Percentiles rank a stretch among this genome's conserved stretches.
Conservation (phyloP, 345 rosid genomes). For the Crucihimalaya himalaica region DNA sequence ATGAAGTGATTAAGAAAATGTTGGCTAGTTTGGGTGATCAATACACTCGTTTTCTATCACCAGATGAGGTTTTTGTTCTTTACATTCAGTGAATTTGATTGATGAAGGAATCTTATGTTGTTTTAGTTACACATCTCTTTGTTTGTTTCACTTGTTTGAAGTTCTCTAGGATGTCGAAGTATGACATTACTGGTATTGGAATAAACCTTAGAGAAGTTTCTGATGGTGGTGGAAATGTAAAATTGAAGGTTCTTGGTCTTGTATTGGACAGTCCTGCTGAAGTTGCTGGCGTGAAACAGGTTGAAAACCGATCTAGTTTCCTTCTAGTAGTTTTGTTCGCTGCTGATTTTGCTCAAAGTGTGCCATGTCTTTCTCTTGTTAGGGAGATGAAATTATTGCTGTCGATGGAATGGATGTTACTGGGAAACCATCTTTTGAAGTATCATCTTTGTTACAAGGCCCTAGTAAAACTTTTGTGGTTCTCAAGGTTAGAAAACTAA, state of each 20-base stretch:
- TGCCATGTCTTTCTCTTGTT: slow-evolving; percentile 15
- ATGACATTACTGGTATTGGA: slow-evolving; percentile 91
- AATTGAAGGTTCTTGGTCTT: slow-evolving; percentile 78
- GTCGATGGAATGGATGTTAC: slow-evolving; percentile 77
- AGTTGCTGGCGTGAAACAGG: slow-evolving; percentile 87
- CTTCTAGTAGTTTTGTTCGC: neutral
- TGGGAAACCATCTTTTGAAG: slow-evolving; percentile 95
- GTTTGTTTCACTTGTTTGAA: slow-evolving; percentile 46
- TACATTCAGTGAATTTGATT: neutral
- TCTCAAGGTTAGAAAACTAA: slow-evolving; percentile 57
- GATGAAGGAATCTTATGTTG: slow-evolving; percentile 2
- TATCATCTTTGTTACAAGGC: slow-evolving; percentile 89
- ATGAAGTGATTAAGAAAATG: slow-evolving; percentile 77
- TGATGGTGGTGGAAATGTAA: slow-evolving; percentile 62
- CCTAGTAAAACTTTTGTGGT: slow-evolving; percentile 83
- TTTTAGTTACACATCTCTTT: slow-evolving; percentile 29
- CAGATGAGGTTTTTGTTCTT: slow-evolving; percentile 62
- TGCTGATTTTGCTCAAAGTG: neutral
- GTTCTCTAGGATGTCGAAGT: slow-evolving; percentile 97
- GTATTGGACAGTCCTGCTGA: slow-evolving; percentile 90
- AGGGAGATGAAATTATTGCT: slow-evolving; percentile 88
- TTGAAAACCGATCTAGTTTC: slow-evolving; percentile 25
- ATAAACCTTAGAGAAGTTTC: slow-evolving; percentile 90
- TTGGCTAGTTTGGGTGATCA: slow-evolving; percentile 82
- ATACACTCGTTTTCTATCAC: slow-evolving; percentile 86